Conservation (phyloP, 1,284 basidiomycete genomes). For the Fistulinella cinereoalba region DNA sequence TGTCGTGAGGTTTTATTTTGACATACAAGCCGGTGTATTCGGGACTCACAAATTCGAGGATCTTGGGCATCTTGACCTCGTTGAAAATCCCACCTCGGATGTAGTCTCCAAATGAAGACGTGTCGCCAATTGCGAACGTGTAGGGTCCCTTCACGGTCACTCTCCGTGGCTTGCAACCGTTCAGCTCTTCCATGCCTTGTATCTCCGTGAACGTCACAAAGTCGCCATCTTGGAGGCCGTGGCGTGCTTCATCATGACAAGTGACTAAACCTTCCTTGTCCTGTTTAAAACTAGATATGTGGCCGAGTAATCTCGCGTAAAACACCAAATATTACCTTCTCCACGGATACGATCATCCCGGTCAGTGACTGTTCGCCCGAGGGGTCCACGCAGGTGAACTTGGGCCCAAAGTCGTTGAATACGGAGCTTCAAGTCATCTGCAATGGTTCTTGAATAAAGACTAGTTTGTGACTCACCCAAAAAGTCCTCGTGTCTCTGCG, state of each 20-base stretch:
- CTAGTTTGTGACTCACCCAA: slow-evolving; percentile 62
- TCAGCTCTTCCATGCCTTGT: slow-evolving; percentile 92
- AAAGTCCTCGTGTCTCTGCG: slow-evolving; percentile 91
- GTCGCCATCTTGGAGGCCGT: slow-evolving; percentile 97
- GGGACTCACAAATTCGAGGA: slow-evolving; percentile 81
- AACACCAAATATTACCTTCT: slow-evolving; percentile 52
- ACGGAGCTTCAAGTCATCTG: slow-evolving; percentile 58
- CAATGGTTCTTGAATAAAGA: slow-evolving; percentile 7
- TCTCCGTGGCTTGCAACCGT: slow-evolving; percentile 89
- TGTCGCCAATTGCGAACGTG: slow-evolving; percentile 93
- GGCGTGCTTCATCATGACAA: slow-evolving; percentile 94
- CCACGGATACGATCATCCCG: slow-evolving; percentile 94
- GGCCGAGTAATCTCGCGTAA: neutral
- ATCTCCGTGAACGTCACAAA: slow-evolving; percentile 98
- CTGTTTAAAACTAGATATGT: slow-evolving; percentile 38
- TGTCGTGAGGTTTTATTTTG: slow-evolving; percentile 33
- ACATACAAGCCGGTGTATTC: neutral
- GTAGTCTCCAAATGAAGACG: slow-evolving; percentile 76
- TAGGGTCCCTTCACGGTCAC: slow-evolving; percentile 95
- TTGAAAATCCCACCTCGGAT: slow-evolving; percentile 92
- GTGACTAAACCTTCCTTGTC: slow-evolving; percentile 90
- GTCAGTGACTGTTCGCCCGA: slow-evolving; percentile 92
- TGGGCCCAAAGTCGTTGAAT: slow-evolving; percentile 96
- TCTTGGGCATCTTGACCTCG: slow-evolving; percentile 99
- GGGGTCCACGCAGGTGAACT: slow-evolving; percentile 93